Evolutionary conservation across 192 early-diverging fungal species (phyloP).

Genomic region (Haplosporangium gracile): DNA sequence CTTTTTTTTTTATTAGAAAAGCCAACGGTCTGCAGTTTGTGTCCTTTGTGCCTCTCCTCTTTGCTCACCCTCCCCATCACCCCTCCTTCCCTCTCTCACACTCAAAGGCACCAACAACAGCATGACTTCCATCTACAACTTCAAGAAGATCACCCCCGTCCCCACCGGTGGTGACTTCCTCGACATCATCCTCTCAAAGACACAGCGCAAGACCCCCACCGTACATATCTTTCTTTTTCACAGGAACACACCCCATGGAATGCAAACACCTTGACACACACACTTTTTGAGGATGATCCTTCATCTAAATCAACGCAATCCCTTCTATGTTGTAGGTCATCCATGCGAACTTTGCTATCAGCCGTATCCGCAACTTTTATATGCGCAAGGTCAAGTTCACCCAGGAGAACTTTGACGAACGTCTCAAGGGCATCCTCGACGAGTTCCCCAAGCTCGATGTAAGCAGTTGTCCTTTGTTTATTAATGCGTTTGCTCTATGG

Average conservation of each 20-base stretch:
- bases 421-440: conserved; percentile 90
- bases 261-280: conserved; percentile 79
- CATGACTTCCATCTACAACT: conserved; percentile 83
- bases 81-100: background rate
- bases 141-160: conserved; percentile 96
- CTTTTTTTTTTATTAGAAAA: background rate
- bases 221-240: conserved; percentile 29
- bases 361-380: conserved; percentile 97
- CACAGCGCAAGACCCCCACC: conserved; percentile 98
- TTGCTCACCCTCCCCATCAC: background rate
- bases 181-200: conserved; percentile 98
- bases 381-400: conserved; percentile 99
- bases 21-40: conserved; percentile 10
- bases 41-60: conserved; percentile 1
- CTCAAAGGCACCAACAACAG: background rate
- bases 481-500: background rate
- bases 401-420: conserved; percentile 97
- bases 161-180: conserved; percentile 92
- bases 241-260: conserved; percentile 26
- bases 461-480: conserved; percentile 29
- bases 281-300: background rate
- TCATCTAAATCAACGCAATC: background rate
- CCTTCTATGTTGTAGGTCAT: conserved; percentile 66
- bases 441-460: conserved; percentile 99
- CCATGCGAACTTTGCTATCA: conserved; percentile 98